Conservation (phyloP, 257 asterid genomes). For the Orobanche coerulescens region DNA sequence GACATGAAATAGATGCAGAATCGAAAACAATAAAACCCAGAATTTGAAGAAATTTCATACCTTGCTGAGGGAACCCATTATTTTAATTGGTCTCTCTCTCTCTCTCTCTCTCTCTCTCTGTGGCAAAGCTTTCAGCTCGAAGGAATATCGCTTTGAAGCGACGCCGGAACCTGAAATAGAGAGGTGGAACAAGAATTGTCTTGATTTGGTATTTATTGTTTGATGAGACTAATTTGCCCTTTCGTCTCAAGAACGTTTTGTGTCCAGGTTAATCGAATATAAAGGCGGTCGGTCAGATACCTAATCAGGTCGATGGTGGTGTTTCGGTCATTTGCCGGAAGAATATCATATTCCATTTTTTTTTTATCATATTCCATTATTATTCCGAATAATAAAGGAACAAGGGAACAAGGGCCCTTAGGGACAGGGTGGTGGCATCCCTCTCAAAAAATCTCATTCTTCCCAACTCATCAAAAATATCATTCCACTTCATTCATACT, state of each 20-base stretch:
- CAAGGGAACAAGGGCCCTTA: no score
- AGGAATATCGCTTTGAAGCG: conserved; percentile 14
- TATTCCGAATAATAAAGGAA: no score
- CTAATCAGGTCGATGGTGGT: conserved; percentile 16
- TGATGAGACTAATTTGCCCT: conserved; percentile 26
- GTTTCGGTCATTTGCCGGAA: conserved; percentile 27
- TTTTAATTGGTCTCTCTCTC: not conserved
- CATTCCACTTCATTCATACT: no score
- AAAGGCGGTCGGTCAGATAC: no score
- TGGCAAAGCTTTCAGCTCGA: not conserved
- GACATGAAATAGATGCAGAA: not conserved
- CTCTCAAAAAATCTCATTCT: no score
- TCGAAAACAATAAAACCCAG: not conserved
- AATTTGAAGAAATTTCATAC: conserved; percentile 17
- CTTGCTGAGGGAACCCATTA: conserved; percentile 38
- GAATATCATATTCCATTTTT: conserved; percentile 8
- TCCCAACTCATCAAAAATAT: no score
- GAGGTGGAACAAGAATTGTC: no score
- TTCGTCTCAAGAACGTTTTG: not conserved
- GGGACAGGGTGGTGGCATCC: no score
- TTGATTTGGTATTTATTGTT: conserved; percentile 1
- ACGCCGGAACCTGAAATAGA: conserved; percentile 7
- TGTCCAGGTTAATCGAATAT: conserved; percentile 45
- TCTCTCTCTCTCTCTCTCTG: no score
- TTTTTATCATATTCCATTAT: no score